Percentiles rank a stretch among this genome's conserved stretches.
Conservation (phyloP, 768 basidiomycete species). For the Phanerodontia chrysosporium region DNA sequence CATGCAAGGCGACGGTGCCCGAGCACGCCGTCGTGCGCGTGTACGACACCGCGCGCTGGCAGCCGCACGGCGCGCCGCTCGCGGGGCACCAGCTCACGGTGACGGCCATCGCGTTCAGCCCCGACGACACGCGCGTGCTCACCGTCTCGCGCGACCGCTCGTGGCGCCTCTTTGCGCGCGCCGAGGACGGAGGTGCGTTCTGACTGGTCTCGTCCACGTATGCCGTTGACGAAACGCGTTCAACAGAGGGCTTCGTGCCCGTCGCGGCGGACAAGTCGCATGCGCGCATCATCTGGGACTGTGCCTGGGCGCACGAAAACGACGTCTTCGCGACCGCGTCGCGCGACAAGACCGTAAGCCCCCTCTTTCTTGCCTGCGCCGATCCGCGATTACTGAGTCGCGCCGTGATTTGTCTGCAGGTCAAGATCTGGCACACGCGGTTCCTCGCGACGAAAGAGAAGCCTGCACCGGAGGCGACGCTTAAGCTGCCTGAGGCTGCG, state of each 20-base stretch:
- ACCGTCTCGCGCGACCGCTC: constrained; percentile 90
- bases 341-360: constrained; percentile 84
- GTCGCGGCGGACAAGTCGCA: constrained; percentile 79
- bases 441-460: constrained; percentile 25
- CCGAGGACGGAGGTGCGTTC: constrained; percentile 32
- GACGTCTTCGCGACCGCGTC: constrained; percentile 89
- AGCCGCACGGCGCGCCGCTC: constrained; percentile 66
- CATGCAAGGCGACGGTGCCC: constrained; percentile 82
- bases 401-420: no score
- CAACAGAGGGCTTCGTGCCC: constrained; percentile 50
- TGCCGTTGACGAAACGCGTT: neutral
- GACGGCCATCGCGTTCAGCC: constrained; percentile 87
- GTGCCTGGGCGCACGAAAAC: constrained; percentile 76
- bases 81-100: constrained; percentile 86
- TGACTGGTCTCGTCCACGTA: neutral
- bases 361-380: neutral
- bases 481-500: constrained; percentile 72
- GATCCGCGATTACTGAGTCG: constrained; percentile 23
- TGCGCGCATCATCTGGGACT: constrained; percentile 93
- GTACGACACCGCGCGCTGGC: constrained; percentile 69
- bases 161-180: constrained; percentile 74
- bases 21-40: constrained; percentile 90
- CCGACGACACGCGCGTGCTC: constrained; percentile 72
- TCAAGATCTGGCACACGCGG: constrained; percentile 72
- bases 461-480: constrained; percentile 56